phyloP scores from a whole-genome alignment of 2,329 filamentous ascomycete genomes.

The Colletotrichum neosansevieriae region DNA sequence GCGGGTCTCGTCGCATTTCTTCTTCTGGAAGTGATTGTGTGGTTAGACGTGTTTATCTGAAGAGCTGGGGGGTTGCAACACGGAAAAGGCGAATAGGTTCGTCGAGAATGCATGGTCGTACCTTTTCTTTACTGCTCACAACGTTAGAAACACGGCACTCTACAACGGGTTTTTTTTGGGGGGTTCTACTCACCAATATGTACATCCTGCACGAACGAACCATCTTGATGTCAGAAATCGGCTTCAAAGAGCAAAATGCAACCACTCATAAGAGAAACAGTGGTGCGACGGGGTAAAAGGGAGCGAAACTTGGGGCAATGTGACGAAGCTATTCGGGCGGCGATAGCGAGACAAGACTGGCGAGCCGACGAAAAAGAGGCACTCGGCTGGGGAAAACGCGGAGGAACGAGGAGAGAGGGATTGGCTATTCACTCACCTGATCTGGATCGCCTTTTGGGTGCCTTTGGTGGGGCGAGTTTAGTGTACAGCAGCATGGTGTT shows the following conservation, averaged over 20 bases:
- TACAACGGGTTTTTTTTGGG: not conserved
- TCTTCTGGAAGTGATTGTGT: constrained; percentile 57
- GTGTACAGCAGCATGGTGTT: constrained; percentile 68
- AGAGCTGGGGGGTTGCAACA: not conserved
- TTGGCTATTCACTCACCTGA: constrained; percentile 59
- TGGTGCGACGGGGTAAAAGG: constrained; percentile 10
- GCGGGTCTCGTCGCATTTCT: constrained; percentile 68
- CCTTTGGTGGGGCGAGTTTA: constrained; percentile 67
- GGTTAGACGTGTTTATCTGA: constrained; percentile 1
- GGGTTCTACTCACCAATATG: constrained; percentile 60
- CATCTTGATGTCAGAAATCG: constrained; percentile 44
- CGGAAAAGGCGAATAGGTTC: not conserved
- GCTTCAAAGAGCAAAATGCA: not conserved
- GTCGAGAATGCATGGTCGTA: constrained; percentile 46
- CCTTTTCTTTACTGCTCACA: constrained; percentile 64
- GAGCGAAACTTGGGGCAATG: constrained; percentile 4
- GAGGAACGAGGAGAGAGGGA: constrained; percentile 15
- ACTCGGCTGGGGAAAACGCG: constrained; percentile 17
- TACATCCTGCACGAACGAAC: constrained; percentile 56
- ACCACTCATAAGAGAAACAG: constrained; percentile 11
- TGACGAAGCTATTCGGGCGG: constrained; percentile 35
- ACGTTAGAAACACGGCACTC: constrained; percentile 18
- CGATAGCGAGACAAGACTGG: constrained; percentile 18
- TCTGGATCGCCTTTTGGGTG: constrained; percentile 70
- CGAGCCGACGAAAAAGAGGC: constrained; percentile 10